These are phyloP conservation scores for Globisporangium nagaii DNA, from an alignment of 352 stramenopile species.

Conservation along the genomic window DNA sequence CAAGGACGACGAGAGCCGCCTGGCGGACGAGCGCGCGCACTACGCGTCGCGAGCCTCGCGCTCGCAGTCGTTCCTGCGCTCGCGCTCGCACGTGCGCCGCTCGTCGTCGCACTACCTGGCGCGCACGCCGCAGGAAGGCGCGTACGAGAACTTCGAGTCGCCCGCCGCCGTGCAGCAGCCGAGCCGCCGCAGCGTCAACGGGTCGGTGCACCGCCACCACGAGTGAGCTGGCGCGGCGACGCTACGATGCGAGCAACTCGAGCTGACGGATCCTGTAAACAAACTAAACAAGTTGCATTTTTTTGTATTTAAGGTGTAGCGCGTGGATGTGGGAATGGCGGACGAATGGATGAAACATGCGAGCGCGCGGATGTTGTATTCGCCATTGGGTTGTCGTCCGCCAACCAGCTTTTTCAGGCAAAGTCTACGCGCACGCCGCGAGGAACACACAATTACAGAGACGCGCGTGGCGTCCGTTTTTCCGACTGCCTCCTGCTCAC, in stretches of 20 bases:
- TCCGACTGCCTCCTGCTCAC: no score
- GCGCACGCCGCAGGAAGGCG: constrained; percentile 46
- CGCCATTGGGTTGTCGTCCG: no score
- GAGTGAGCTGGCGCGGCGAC: no score
- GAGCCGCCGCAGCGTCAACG: constrained; percentile 7
- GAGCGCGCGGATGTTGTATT: no score
- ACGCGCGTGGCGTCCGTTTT: no score
- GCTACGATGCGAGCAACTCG: neutral
- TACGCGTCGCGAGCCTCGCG: constrained; percentile 54
- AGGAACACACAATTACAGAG: no score
- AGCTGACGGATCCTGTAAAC: neutral
- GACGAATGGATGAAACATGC: no score
- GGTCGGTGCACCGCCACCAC: neutral
- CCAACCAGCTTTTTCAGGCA: no score
- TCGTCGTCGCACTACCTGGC: constrained; percentile 54
- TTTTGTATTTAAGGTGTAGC: neutral
- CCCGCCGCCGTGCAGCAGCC: constrained; percentile 19
- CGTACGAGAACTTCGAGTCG: constrained; percentile 82
- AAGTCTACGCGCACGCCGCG: no score
- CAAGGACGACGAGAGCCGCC: constrained; percentile 39
- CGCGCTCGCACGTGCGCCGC: constrained; percentile 41
- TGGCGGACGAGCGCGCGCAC: constrained; percentile 30
- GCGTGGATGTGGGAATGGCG: no score
- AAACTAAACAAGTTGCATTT: constrained; percentile 2
- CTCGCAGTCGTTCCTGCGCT: constrained; percentile 79